Evolutionary conservation across 2,329 filamentous ascomycete genomes (phyloP), one percentile per base, ranked within the genome.

Genomic region (Aspergillus transmontanensis): DNA sequence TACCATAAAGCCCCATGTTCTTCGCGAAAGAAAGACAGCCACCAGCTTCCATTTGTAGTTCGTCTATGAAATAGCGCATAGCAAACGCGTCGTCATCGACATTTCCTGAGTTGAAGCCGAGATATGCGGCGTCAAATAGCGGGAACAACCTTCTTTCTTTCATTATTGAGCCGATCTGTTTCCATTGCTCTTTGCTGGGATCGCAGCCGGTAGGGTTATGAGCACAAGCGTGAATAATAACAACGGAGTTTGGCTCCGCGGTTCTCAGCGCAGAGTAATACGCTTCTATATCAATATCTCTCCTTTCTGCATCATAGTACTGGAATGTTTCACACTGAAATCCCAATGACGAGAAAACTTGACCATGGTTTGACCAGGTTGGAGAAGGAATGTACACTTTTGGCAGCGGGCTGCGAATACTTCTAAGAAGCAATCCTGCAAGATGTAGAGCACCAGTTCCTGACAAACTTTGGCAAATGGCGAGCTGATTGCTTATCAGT

Each of bases 151-250:
- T 86, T 80, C 90, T 91, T 71, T 86, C 79, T 71, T 86, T 87
- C 76, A 97, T 87, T 45, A 96, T 79, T 36, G 83, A 79, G 46
- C 93, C 93, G 61, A 98, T 87, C 81, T 96, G 86, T 76, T 89
- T 91, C 94, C 94, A 98, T 81, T 98, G 94, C 53, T 94, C 91
- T 68, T 89, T 84, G 23, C 91, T 96, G 2, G 93, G 93, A 79
- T 98, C 94, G 64, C 97, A 93, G 58, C 95, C 94, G 0, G 94
- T 98, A 28, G 95, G 95, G 82, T 98, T 98, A 83, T 98, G 95
- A 32, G 95, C 94, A 77, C 95, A 98, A 65, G 93, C 91, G 79
- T 97, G 94, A 36, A 97, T 86, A 56, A 97, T 86, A 74, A 97
- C 89, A 76, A 98, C 88, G 76, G 91, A 93, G 69, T 87, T 87